phyloP scores from a whole-genome alignment of 352 stramenopile genomes.

The Globisporangium acanthophoron region DNA sequence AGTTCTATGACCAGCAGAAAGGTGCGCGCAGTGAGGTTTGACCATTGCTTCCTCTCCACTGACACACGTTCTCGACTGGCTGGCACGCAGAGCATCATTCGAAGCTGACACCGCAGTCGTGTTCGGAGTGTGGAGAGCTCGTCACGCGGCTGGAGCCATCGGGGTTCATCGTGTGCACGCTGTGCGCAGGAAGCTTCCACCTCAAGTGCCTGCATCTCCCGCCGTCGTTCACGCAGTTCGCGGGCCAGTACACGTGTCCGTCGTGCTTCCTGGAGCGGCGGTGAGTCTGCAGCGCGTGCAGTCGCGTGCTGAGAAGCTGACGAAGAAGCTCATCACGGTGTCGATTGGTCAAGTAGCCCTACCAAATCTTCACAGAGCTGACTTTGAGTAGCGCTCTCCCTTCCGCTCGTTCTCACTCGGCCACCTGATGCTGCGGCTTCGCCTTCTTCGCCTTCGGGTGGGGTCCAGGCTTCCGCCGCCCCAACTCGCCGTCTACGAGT shows the following conservation, averaged over 20 bases:
- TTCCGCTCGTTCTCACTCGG: no score
- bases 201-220: slow-evolving; percentile 49
- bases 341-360: not conserved
- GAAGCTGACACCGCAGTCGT: slow-evolving; percentile 5
- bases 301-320: no score
- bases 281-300: not conserved
- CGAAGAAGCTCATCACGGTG: not conserved
- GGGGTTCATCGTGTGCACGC: slow-evolving; percentile 42
- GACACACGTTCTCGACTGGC: not conserved
- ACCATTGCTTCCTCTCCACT: no score
- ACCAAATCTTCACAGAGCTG: not conserved
- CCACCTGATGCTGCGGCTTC: not conserved
- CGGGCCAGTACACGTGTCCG: slow-evolving; percentile 53
- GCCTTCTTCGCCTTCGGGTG: slow-evolving; percentile 39
- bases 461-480: slow-evolving; percentile 58
- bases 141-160: slow-evolving; percentile 24
- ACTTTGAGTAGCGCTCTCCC: no score
- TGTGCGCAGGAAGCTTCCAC: slow-evolving; percentile 43
- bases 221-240: slow-evolving; percentile 51
- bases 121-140: slow-evolving; percentile 31
- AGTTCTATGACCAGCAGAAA: slow-evolving; percentile 8
- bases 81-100: slow-evolving; percentile 1
- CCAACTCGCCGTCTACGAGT: slow-evolving; percentile 44
- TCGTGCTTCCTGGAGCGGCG: slow-evolving; percentile 50
- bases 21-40: not conserved